phyloP scores from a whole-genome alignment of 2,329 filamentous ascomycete genomes.

The Periconia sp. region DNA sequence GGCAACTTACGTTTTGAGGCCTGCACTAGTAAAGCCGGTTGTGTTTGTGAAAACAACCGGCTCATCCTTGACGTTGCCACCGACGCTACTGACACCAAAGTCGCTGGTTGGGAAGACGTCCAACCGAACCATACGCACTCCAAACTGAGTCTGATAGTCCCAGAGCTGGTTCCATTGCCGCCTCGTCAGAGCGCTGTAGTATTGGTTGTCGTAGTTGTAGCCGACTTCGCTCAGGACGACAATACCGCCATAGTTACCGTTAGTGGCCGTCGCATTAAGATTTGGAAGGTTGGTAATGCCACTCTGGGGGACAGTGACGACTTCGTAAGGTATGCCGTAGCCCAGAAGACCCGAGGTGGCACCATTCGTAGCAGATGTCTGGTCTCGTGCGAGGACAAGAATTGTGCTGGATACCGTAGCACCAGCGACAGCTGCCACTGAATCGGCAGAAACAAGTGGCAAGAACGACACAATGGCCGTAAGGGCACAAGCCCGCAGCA shows the following conservation, averaged over 20 bases:
- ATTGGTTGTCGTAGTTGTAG: conserved; percentile 59
- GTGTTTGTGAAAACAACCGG: conserved; percentile 60
- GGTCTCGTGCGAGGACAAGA: conserved; percentile 62
- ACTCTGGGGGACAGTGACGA: conserved; percentile 59
- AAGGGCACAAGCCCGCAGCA: conserved; percentile 30
- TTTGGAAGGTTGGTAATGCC: conserved; percentile 57
- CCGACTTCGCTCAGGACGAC: conserved; percentile 61
- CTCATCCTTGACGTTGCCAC: conserved; percentile 40
- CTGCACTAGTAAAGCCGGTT: conserved; percentile 61
- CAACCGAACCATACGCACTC: conserved; percentile 66
- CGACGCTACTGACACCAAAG: conserved; percentile 51
- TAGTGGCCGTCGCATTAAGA: conserved; percentile 55
- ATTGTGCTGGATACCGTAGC: conserved; percentile 53
- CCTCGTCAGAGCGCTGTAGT: conserved; percentile 60
- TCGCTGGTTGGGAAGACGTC: conserved; percentile 62
- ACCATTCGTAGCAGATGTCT: conserved; percentile 55
- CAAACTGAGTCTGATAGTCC: conserved; percentile 63
- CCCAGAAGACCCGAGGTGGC: conserved; percentile 63
- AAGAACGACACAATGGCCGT: conserved; percentile 28
- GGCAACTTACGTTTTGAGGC: conserved; percentile 53
- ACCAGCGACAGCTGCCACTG: conserved; percentile 19
- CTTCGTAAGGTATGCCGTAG: conserved; percentile 66
- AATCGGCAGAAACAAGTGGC: conserved; percentile 22
- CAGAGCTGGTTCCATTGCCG: conserved; percentile 64
- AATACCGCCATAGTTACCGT: conserved; percentile 66